Percentiles rank a stretch among this genome's conserved stretches.
Conservation (phyloP, 1,284 basidiomycete species). For the Inonotus obliquus region DNA sequence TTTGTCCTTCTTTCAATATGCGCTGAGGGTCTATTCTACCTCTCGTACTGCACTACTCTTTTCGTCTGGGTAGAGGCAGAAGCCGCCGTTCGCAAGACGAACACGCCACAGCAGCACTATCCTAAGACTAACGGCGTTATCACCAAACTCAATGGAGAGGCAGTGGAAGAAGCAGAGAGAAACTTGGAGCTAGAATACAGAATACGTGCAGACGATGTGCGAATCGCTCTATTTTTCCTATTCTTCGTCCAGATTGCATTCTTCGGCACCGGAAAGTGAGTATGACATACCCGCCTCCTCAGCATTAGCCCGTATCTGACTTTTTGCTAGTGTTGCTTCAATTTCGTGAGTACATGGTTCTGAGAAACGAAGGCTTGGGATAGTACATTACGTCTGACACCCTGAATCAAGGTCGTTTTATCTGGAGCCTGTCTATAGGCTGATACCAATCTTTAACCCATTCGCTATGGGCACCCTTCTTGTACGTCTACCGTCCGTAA, state of each 20-base stretch:
- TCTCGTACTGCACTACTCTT: constrained; percentile 60
- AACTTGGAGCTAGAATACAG: constrained; percentile 31
- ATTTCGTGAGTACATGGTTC: constrained; percentile 56
- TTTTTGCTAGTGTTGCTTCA: constrained; percentile 68
- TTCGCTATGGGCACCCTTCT: constrained; percentile 79
- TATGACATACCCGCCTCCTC: constrained; percentile 19
- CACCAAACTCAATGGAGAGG: constrained; percentile 5
- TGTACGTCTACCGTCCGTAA: constrained; percentile 34
- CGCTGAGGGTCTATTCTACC: constrained; percentile 80
- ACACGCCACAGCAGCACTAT: too few species aligned
- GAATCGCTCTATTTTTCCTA: constrained; percentile 79
- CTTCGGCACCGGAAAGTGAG: constrained; percentile 85
- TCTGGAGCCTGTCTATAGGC: constrained; percentile 83
- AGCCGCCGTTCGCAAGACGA: constrained; percentile 33
- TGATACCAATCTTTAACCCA: constrained; percentile 84
- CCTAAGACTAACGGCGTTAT: too few species aligned
- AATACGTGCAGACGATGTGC: constrained; percentile 59
- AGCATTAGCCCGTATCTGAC: constrained; percentile 6
- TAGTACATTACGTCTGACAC: constrained; percentile 15
- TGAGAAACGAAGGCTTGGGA: background rate
- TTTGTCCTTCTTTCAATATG: constrained; percentile 82
- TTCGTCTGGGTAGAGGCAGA: constrained; percentile 73
- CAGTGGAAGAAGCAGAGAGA: constrained; percentile 4
- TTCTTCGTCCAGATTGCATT: constrained; percentile 88
- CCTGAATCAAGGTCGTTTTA: constrained; percentile 67